A percentile compares a stretch with the other conserved stretches of the same genome.
Conservation (phyloP, 441 rosid species). For the Pelargonium fulgidum region DNA sequence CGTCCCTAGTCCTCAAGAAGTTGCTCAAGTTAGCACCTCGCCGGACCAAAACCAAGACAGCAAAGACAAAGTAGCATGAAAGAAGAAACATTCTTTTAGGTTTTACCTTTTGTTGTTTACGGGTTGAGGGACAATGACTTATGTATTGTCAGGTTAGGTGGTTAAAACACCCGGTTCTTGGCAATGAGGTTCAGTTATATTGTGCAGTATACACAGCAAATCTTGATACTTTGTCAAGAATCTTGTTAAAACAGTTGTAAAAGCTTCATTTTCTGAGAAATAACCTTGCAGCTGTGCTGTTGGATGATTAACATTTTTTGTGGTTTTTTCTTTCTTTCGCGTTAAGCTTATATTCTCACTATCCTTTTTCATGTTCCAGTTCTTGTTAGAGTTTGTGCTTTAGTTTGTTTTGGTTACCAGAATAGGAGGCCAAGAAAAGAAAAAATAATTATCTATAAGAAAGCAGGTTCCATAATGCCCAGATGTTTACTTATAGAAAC, state of each 20-base stretch:
- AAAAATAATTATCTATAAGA: too few species aligned
- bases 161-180: conserved; percentile 11
- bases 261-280: neutral
- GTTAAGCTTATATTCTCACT: too few species aligned
- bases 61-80: conserved; percentile 29
- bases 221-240: neutral
- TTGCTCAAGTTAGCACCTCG: conserved; percentile 29
- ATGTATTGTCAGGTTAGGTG: conserved; percentile 16
- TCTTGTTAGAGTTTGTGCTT: too few species aligned
- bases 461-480: too few species aligned
- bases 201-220: conserved; percentile 19
- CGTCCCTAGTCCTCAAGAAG: conserved; percentile 11
- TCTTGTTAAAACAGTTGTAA: conserved; percentile 1
- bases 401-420: too few species aligned
- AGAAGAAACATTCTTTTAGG: conserved; percentile 12
- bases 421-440: too few species aligned
- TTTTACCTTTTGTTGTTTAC: neutral
- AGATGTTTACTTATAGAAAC: too few species aligned
- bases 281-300: neutral
- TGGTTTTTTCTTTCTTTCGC: too few species aligned
- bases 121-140: neutral
- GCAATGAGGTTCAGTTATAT: conserved; percentile 11
- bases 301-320: neutral
- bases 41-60: conserved; percentile 27
- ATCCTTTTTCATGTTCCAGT: too few species aligned